Base-by-base conservation (phyloP, 768 basidiomycete species). In the Mycena albidolilacea region DNA sequence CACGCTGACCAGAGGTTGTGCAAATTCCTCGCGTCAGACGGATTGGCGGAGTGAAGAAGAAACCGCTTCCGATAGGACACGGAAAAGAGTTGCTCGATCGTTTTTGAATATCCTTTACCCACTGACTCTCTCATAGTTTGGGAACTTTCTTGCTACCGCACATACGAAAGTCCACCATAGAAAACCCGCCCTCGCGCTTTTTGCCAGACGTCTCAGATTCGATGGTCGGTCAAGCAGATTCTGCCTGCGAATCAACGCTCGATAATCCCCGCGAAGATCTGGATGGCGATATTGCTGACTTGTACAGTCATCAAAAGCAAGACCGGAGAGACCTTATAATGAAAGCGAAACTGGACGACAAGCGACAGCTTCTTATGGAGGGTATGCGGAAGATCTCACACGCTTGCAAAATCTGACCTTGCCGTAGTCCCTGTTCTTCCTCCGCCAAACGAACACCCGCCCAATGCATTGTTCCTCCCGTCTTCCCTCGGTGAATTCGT, bases 261-360 rank as follows among this genome's bases (percentile, higher is more conserved):
- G 59, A 65, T 35, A 43, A 46, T 23, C 41, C 52, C 43, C 44
- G 23, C 14, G 52, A 78, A 17, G 78, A 73, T 46, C 73, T 87
- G 23, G 82, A 84, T 37, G 61, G 72, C 11, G 81, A 81, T 23
- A 54, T 88, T 3, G 76, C 76, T 57, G 78, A 65, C 21, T 77
- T 88, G 19, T 88, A 83, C 39, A 70, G 79, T 54, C 35, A 79
- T 55, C 50, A 72, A 35, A 70, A 72, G 35, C 73, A 80, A 68
- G 79, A 83, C 65, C 74, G 81, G 0, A 77, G 78, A 70, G 80
- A 83, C 17, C 76, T 86, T 55, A 88, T 94, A 37, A 78, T 91
- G 74, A 83, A 87, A 59, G 92, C 92, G 74, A 85, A 80, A 67
- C 73, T 93, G 12, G 88, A 91, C 69, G 89, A 89, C 35, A 52